Conservation (phyloP, 2,329 filamentous ascomycete genomes). For the Emmonsiellopsis sp. region DNA sequence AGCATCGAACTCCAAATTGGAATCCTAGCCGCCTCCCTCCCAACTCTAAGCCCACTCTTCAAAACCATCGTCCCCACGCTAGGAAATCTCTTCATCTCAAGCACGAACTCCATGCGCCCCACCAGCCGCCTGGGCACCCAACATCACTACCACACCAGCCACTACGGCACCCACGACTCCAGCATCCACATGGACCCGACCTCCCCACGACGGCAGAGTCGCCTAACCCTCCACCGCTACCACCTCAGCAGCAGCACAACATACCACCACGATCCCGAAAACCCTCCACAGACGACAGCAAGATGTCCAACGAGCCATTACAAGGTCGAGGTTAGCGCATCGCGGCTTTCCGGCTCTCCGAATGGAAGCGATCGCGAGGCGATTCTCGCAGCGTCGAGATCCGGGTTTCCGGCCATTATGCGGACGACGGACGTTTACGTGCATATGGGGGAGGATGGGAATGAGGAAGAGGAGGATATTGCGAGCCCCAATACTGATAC, state of each 20-base stretch:
- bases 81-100: not conserved
- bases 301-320: constrained; percentile 7
- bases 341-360: not conserved
- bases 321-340: constrained; percentile 11
- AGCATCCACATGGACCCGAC: constrained; percentile 3
- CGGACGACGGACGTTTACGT: constrained; percentile 14
- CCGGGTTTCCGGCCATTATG: constrained; percentile 9
- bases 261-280: not conserved
- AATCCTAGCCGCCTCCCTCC: constrained; percentile 32
- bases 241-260: not conserved
- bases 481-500: not conserved
- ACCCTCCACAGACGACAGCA: not conserved
- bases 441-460: constrained; percentile 5
- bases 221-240: not conserved
- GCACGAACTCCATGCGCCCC: not conserved
- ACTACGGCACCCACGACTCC: not conserved
- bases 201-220: constrained; percentile 1
- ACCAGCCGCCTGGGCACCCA: constrained; percentile 1
- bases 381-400: not conserved
- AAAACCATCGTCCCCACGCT: constrained; percentile 8
- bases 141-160: not conserved
- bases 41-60: constrained; percentile 31
- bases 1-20: constrained; percentile 35
- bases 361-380: not conserved
- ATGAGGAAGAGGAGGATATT: not conserved